Conservation (phyloP, 2,329 filamentous ascomycete species). For the Calonectria fujianensis region DNA sequence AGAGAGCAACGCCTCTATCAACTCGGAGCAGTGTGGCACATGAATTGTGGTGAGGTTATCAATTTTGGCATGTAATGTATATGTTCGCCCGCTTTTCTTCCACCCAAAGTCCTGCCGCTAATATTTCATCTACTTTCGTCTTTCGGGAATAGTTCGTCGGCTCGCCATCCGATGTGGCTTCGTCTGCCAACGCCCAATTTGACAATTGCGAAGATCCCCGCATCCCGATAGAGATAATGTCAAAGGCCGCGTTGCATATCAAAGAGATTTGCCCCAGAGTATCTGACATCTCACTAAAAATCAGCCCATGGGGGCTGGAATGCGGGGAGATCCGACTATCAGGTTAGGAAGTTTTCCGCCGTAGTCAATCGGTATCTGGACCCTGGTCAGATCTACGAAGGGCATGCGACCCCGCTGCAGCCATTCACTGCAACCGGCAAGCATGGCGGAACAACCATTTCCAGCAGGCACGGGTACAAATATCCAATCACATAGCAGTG, state of each 20-base stretch:
- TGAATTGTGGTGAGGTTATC: background rate
- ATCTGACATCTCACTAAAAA: background rate
- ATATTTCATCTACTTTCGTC: background rate
- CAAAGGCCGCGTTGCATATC: background rate
- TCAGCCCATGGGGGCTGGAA: background rate
- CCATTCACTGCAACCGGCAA: background rate
- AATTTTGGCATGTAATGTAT: background rate
- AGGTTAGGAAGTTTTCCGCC: slow-evolving; percentile 16
- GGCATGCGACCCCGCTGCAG: slow-evolving; percentile 1
- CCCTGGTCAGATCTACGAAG: background rate
- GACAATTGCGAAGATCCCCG: no score
- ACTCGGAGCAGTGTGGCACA: background rate
- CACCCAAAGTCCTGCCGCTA: background rate
- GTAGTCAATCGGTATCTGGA: background rate
- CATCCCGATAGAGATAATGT: background rate
- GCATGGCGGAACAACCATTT: background rate
- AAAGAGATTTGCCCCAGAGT: background rate
- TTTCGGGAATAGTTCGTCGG: background rate
- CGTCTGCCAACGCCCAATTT: no score
- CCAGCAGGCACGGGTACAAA: slow-evolving; percentile 3
- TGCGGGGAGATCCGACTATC: background rate
- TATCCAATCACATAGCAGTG: background rate
- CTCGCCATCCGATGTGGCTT: no score
- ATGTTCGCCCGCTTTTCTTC: background rate
- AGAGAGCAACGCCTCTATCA: background rate